phyloP scores from a whole-genome alignment of 257 asterid species.

The Asclepias syriaca region DNA sequence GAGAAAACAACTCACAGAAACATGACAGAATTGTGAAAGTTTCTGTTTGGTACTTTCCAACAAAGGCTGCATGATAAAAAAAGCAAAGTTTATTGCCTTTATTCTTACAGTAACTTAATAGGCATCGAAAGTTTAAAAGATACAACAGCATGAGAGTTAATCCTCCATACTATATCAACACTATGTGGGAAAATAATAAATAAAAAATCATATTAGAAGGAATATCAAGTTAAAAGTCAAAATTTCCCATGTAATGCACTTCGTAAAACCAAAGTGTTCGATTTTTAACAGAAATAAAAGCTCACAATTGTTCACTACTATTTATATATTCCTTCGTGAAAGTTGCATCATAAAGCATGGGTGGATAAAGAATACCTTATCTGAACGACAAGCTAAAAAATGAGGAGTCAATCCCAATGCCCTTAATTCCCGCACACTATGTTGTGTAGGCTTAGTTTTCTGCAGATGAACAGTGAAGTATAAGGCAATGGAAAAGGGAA shows the following conservation, averaged over 20 bases:
- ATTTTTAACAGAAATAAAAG: neutral
- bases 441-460: conserved; percentile 96
- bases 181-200: neutral
- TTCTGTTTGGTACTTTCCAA: conserved; percentile 72
- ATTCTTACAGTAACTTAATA: neutral
- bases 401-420: conserved; percentile 92
- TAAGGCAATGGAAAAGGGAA: neutral
- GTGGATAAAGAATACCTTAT: conserved; percentile 44
- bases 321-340: neutral
- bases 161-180: neutral
- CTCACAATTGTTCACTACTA: neutral
- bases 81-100: neutral
- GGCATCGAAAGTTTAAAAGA: neutral
- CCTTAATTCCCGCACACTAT: conserved; percentile 88
- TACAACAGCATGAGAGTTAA: neutral
- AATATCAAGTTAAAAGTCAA: neutral
- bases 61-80: conserved; percentile 58
- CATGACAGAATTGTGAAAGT: conserved; percentile 92
- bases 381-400: conserved; percentile 92
- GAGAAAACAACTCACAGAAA: conserved; percentile 44
- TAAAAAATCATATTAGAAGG: neutral
- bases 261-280: no score
- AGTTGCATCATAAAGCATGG: neutral
- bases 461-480: conserved; percentile 1
- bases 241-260: neutral